phyloP scores from a whole-genome alignment of 306 rosid species.

The Carpinus fangiana region DNA sequence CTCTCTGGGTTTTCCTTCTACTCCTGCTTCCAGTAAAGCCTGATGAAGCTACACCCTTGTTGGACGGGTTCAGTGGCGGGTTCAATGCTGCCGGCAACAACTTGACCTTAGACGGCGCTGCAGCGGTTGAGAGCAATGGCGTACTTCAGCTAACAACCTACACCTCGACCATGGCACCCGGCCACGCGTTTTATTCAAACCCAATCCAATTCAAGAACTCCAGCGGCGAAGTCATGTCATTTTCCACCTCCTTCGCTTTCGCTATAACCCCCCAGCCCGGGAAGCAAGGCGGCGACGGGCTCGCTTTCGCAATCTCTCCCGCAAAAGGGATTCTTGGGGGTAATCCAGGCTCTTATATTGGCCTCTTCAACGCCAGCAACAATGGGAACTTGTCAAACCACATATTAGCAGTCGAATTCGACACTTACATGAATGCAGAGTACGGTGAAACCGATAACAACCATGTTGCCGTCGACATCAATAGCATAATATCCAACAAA shows the following conservation, averaged over 20 bases:
- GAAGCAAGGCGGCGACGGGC: constrained; percentile 45
- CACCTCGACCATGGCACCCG: constrained; percentile 15
- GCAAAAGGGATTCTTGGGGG: not conserved
- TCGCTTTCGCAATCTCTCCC: constrained; percentile 49
- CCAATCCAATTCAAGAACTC: constrained; percentile 42
- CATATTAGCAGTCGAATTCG: constrained; percentile 39
- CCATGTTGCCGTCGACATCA: constrained; percentile 40
- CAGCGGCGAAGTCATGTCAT: constrained; percentile 27
- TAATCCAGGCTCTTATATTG: constrained; percentile 28
- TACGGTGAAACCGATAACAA: constrained; percentile 29
- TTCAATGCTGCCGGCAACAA: constrained; percentile 24
- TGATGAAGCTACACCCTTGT: constrained; percentile 16
- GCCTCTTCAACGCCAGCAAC: constrained; percentile 27
- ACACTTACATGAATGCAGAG: constrained; percentile 23
- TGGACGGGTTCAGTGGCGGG: constrained; percentile 30
- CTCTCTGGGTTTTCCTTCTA: constrained; percentile 25
- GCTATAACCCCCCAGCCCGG: constrained; percentile 34
- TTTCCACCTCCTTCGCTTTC: constrained; percentile 46
- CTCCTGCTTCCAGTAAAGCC: constrained; percentile 16
- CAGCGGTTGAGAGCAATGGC: constrained; percentile 35
- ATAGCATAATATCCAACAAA: constrained; percentile 25
- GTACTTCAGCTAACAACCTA: constrained; percentile 36
- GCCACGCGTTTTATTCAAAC: constrained; percentile 41
- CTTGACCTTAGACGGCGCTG: constrained; percentile 40
- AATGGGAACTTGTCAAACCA: constrained; percentile 26